These are phyloP conservation scores for Mesembryanthemum crystallinum DNA, from an alignment of 148 eudicot genomes.

Conservation along the genomic window DNA sequence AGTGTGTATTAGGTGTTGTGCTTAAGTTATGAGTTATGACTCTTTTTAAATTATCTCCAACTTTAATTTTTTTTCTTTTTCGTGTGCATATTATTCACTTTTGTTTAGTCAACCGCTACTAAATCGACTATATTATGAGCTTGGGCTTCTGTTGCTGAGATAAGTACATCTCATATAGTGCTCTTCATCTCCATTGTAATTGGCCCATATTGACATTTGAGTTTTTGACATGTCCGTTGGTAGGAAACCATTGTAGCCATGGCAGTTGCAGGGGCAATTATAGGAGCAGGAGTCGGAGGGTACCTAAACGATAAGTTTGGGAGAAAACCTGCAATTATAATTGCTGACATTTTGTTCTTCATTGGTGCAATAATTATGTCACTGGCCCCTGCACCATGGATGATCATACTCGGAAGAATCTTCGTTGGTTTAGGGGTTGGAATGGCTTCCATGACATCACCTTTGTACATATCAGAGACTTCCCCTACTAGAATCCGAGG, in stretches of 20 bases:
- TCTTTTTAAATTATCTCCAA: too few relatives aligned
- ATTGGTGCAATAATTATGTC: constrained; percentile 42
- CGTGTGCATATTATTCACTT: too few relatives aligned
- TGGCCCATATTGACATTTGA: background rate
- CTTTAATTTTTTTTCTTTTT: too few relatives aligned
- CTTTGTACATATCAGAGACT: constrained; percentile 42
- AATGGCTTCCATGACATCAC: constrained; percentile 47
- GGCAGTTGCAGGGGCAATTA: constrained; percentile 44
- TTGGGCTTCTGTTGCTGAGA: too few relatives aligned
- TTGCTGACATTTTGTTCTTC: constrained; percentile 35
- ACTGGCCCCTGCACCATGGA: constrained; percentile 38
- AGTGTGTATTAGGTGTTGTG: too few relatives aligned
- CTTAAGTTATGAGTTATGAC: too few relatives aligned
- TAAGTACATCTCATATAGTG: too few relatives aligned
- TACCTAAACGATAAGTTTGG: constrained; percentile 41
- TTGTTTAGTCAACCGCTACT: too few relatives aligned
- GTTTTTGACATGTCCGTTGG: background rate
- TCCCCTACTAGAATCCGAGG: constrained; percentile 43
- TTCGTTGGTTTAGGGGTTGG: constrained; percentile 42
- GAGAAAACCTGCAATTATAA: constrained; percentile 31
- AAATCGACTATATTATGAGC: too few relatives aligned
- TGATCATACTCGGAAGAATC: constrained; percentile 37
- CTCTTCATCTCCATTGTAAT: background rate
- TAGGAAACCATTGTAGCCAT: constrained; percentile 43
- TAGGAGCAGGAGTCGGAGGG: constrained; percentile 42